Percentiles rank a stretch among this genome's conserved stretches.
These are phyloP conservation scores for Calonectria hongkongensis DNA, from an alignment of 2,329 filamentous ascomycete species.

Conservation along the genomic window DNA sequence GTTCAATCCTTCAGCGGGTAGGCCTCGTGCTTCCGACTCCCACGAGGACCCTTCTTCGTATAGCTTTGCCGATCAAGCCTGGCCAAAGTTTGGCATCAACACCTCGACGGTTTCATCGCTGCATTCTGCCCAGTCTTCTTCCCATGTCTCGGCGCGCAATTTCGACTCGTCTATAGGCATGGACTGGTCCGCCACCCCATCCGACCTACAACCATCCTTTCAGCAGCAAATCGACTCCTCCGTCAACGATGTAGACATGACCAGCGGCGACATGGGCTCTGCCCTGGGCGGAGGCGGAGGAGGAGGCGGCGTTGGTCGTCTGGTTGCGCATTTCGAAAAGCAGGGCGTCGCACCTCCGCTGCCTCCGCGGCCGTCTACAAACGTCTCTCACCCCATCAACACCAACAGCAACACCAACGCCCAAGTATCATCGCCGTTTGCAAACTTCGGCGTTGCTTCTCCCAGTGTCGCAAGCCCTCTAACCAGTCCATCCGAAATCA, in stretches of 20 bases:
- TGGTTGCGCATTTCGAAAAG: conserved; percentile 65
- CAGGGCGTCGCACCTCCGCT: conserved; percentile 61
- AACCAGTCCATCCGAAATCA: conserved; percentile 56
- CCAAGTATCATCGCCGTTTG: conserved; percentile 57
- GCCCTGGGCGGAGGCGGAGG: conserved; percentile 51
- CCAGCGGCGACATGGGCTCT: conserved; percentile 51
- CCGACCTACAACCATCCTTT: conserved; percentile 56
- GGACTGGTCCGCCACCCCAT: conserved; percentile 62
- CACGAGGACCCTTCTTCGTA: conserved; percentile 54
- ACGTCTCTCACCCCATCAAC: conserved; percentile 47
- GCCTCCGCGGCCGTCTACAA: conserved; percentile 59
- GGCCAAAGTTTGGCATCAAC: conserved; percentile 58
- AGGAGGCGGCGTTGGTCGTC: conserved; percentile 59
- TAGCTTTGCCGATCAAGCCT: conserved; percentile 59
- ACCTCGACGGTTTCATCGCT: conserved; percentile 49
- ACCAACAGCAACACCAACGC: conserved; percentile 48
- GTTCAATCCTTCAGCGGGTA: conserved; percentile 61
- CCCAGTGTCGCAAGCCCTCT: conserved; percentile 59
- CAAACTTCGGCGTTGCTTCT: conserved; percentile 55
- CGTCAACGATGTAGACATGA: conserved; percentile 54
- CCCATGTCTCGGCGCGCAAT: conserved; percentile 53
- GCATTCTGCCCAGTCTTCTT: conserved; percentile 48
- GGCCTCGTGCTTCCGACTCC: conserved; percentile 57
- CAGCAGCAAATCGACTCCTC: conserved; percentile 50
- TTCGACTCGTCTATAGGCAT: conserved; percentile 57